Conservation (phyloP, 139 green algal species). For the Edaphochlamys debaryana region DNA sequence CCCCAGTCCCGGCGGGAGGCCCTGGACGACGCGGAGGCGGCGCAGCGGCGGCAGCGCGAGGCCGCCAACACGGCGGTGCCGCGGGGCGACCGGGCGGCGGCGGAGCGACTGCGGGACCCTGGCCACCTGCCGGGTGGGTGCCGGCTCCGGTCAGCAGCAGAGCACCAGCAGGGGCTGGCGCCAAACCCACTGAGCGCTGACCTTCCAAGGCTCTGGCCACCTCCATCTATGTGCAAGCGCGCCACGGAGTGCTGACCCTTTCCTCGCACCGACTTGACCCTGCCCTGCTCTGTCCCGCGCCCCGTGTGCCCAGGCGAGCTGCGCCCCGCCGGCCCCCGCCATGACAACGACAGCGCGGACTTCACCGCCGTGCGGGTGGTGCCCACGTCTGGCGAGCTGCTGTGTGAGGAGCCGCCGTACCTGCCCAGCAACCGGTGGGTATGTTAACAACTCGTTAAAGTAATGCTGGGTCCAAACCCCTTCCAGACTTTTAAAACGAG, state of each 20-base stretch:
- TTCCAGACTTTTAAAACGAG: no score
- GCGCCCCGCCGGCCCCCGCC: constrained; percentile 40
- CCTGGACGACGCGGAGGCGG: constrained; percentile 15
- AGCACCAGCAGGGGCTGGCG: no score
- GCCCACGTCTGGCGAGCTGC: constrained; percentile 63
- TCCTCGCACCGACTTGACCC: no score
- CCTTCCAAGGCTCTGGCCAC: no score
- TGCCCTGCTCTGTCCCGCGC: no score
- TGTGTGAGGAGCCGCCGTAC: constrained; percentile 55
- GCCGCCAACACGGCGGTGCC: background rate
- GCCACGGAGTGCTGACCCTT: background rate
- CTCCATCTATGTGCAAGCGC: background rate
- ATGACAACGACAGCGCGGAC: constrained; percentile 69
- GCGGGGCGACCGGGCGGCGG: constrained; percentile 9
- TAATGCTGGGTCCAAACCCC: no score
- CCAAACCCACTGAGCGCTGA: no score
- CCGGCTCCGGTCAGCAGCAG: no score
- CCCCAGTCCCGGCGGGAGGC: background rate
- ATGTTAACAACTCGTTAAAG: no score
- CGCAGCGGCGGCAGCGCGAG: background rate
- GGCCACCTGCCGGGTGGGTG: constrained; percentile 21
- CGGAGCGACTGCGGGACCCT: constrained; percentile 4
- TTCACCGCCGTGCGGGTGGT: constrained; percentile 49
- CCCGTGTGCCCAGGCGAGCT: constrained; percentile 2
- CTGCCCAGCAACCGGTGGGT: constrained; percentile 63